Percentiles rank a stretch among this genome's conserved stretches.
Evolutionary conservation across 106 monocot genomes (phyloP).

Genomic region (Dendrobium officinale): DNA sequence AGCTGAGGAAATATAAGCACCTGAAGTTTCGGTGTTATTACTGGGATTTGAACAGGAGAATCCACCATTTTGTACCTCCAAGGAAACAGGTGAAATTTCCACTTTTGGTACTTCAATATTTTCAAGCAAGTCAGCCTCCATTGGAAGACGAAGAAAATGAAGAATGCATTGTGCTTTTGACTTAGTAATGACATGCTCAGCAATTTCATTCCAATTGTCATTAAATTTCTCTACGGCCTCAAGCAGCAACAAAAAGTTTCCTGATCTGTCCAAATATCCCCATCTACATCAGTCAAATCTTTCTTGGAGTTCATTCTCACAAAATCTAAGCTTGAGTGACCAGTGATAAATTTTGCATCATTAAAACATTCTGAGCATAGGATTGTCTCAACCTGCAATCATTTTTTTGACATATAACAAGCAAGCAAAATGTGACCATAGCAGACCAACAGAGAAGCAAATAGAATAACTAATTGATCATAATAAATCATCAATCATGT

Average conservation of each 20-base stretch:
- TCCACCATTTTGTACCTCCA: constrained; percentile 19
- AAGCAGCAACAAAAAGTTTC: constrained; percentile 90
- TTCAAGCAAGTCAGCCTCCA: constrained; percentile 81
- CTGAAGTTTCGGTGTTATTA: constrained; percentile 16
- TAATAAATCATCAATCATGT: neutral
- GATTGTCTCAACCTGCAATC: constrained; percentile 53
- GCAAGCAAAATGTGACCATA: neutral
- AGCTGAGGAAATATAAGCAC: neutral
- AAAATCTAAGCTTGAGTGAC: constrained; percentile 89
- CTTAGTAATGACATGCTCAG: constrained; percentile 87
- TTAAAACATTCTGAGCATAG: constrained; percentile 86
- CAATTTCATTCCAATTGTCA: constrained; percentile 96
- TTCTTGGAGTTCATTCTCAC: constrained; percentile 46
- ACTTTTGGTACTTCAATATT: constrained; percentile 54
- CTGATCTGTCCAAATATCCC: constrained; percentile 88
- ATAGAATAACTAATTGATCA: neutral
- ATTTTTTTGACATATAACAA: neutral
- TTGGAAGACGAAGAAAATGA: constrained; percentile 89
- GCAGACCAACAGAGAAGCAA: neutral
- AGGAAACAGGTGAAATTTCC: constrained; percentile 2
- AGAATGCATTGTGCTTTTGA: constrained; percentile 96
- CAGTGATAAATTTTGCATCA: constrained; percentile 77
- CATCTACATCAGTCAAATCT: constrained; percentile 55
- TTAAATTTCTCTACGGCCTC: constrained; percentile 82
- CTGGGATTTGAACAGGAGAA: neutral